Conservation (phyloP, 2,329 filamentous ascomycete species). For the Lecanicillium sp. region DNA sequence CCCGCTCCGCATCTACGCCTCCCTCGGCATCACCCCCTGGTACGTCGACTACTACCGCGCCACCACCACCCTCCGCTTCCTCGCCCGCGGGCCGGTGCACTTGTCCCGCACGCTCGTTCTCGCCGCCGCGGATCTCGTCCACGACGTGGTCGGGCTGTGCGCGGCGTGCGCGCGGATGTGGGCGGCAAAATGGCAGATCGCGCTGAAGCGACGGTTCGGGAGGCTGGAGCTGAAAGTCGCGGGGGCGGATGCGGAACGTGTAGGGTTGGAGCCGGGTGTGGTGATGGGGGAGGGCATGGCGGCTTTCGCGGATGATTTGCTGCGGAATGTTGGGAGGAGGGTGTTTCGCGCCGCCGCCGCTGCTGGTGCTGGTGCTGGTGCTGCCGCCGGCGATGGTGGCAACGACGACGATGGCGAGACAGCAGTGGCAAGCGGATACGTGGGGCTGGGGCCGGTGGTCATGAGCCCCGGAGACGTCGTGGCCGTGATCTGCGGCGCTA, state of each 20-base stretch:
- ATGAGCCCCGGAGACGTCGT: slow-evolving; percentile 22
- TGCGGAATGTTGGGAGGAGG: slow-evolving; percentile 18
- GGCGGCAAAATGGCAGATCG: background rate
- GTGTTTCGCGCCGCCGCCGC: slow-evolving; percentile 27
- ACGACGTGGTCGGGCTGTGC: slow-evolving; percentile 15
- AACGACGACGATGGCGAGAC: slow-evolving; percentile 4
- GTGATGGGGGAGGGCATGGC: slow-evolving; percentile 3
- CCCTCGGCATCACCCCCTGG: slow-evolving; percentile 20
- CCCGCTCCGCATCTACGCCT: slow-evolving; percentile 18
- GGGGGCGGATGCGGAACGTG: background rate
- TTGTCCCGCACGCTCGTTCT: slow-evolving; percentile 7
- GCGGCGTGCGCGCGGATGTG: slow-evolving; percentile 11
- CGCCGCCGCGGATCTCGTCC: slow-evolving; percentile 15
- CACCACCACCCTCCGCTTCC: slow-evolving; percentile 15
- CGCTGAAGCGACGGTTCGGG: background rate
- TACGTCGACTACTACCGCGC: slow-evolving; percentile 19
- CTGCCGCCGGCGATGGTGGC: too few species aligned
- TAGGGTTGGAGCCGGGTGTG: background rate
- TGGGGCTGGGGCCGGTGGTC: slow-evolving; percentile 24
- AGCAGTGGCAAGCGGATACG: background rate
- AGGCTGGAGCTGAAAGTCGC: background rate
- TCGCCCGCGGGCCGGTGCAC: slow-evolving; percentile 17
- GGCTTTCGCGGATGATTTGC: slow-evolving; percentile 16
- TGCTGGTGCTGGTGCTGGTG: too few species aligned
- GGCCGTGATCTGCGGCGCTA: slow-evolving; percentile 24